A percentile compares a stretch with the other conserved stretches of the same genome.
Evolutionary conservation across 2,329 filamentous ascomycete species (phyloP).

Genomic region (Colletotrichum acutatum): DNA sequence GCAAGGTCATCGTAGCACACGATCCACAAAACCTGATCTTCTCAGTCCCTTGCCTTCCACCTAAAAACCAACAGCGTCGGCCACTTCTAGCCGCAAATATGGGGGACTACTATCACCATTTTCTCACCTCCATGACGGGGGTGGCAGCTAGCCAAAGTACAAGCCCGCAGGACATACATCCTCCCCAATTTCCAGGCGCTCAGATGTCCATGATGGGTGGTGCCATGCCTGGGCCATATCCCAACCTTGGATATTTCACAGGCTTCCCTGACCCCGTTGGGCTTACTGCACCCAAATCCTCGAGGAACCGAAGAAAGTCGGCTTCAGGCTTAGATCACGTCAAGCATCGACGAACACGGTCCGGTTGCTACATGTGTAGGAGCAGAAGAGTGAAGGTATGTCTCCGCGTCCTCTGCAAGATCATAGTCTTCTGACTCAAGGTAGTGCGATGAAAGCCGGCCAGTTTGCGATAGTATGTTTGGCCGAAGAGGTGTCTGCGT

Average conservation of each 20-base stretch:
- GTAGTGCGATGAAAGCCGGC: slow-evolving; percentile 90
- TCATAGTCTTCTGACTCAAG: slow-evolving; percentile 27
- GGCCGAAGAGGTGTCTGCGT: slow-evolving; percentile 29
- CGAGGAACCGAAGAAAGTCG: slow-evolving; percentile 64
- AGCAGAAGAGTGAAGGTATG: slow-evolving; percentile 84
- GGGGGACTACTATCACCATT: slow-evolving; percentile 68
- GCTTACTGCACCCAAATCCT: slow-evolving; percentile 59
- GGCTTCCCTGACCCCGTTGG: slow-evolving; percentile 61
- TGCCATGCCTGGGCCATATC: slow-evolving; percentile 55
- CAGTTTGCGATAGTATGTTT: slow-evolving; percentile 80
- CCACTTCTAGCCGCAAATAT: slow-evolving; percentile 46
- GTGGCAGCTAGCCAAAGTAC: slow-evolving; percentile 50
- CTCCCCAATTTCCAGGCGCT: slow-evolving; percentile 48
- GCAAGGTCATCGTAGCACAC: slow-evolving; percentile 18
- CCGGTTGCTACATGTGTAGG: slow-evolving; percentile 93
- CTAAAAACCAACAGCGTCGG: neutral
- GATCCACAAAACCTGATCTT: slow-evolving; percentile 13
- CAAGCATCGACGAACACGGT: slow-evolving; percentile 93
- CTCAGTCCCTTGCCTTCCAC: slow-evolving; percentile 4
- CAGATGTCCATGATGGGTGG: slow-evolving; percentile 43
- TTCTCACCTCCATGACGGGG: slow-evolving; percentile 64
- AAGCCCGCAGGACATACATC: slow-evolving; percentile 53
- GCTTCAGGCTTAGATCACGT: slow-evolving; percentile 72
- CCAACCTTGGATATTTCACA: slow-evolving; percentile 60
- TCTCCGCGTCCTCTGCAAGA: neutral